Base-by-base conservation (phyloP, 148 eudicot genomes). In the Cornus suecica region DNA sequence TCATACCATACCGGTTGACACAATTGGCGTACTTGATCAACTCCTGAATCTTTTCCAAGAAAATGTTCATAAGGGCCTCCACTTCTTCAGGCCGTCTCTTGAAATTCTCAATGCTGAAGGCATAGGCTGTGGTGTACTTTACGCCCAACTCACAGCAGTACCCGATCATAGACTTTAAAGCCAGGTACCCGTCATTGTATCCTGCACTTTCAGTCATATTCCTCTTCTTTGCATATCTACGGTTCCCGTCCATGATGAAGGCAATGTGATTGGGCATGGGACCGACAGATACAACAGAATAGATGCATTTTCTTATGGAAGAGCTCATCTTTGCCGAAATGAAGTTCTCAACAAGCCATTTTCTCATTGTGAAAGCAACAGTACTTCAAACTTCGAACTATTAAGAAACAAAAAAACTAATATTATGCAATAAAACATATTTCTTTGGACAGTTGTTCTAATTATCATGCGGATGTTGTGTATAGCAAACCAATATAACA, bases 241-340 rank as follows among this genome's bases (percentile, higher is more conserved):
- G 85, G 73, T 90, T 90, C 60, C 93, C 93, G 64, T 90, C 93
- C 86, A 90, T 82, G 26, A 90, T 90, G 79, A 90, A 87, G 29
- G 91, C 90, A 31, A 90, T 77, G 83, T 90, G 93, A 54, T 69
- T 48, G 0, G 93, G 91, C 41, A 88, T 83, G 26, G 91, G 87
- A 30, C 87, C 89, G 26, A 69, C 60, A 0, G 84, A 82, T 56
- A 90, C 84, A 65, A 84, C 71, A 62, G 81, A 65, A 74, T 82
- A 83, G 7, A 90, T 61, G 67, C 79, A 86, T 71, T 69, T 80
- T 51, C 87, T 69, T n/a, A 72, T 30, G 48, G 75, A 66, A 58
- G 67, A 34, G 16, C 81, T 24, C 85, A 10, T 31, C 41, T 72
- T 22, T 77, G 68, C 28, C 11, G 28, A 65, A 65, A 29, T 30